Percentiles rank a stretch among this genome's conserved stretches.
phyloP scores from a whole-genome alignment of 768 basidiomycete species.

The Crucibulum laeve region DNA sequence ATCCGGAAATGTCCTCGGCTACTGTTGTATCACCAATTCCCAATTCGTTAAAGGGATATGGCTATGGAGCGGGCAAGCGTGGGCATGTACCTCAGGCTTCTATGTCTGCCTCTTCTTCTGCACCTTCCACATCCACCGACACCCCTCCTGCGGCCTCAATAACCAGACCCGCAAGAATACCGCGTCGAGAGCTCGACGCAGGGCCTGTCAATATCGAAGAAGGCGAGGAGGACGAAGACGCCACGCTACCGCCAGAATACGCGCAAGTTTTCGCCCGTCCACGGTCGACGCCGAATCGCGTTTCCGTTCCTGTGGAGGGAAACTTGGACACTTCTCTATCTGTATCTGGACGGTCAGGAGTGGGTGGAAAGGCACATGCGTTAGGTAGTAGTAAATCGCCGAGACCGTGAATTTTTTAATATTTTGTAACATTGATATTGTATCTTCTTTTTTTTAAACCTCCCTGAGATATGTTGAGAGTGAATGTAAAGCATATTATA shows the following conservation, averaged over 20 bases:
- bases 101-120: slow-evolving; percentile 10
- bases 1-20: too few species aligned
- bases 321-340: too few species aligned
- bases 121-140: slow-evolving; percentile 6
- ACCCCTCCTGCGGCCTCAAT: slow-evolving; percentile 1
- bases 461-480: too few species aligned
- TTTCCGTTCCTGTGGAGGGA: too few species aligned
- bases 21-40: neutral
- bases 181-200: slow-evolving; percentile 18
- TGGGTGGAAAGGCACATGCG: too few species aligned
- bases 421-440: too few species aligned
- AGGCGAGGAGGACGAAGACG: slow-evolving; percentile 11
- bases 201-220: slow-evolving; percentile 14
- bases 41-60: neutral
- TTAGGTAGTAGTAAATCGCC: too few species aligned
- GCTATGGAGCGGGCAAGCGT: neutral
- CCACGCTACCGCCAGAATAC: slow-evolving; percentile 24
- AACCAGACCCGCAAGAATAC: neutral
- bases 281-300: too few species aligned
- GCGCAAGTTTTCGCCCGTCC: slow-evolving; percentile 19
- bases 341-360: too few species aligned
- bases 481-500: too few species aligned
- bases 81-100: neutral
- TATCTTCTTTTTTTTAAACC: too few species aligned
- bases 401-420: too few species aligned